A percentile compares a stretch with the other conserved stretches of the same genome.
phyloP scores from a whole-genome alignment of 192 early-diverging fungal genomes.

The Phycomyces nitens region DNA sequence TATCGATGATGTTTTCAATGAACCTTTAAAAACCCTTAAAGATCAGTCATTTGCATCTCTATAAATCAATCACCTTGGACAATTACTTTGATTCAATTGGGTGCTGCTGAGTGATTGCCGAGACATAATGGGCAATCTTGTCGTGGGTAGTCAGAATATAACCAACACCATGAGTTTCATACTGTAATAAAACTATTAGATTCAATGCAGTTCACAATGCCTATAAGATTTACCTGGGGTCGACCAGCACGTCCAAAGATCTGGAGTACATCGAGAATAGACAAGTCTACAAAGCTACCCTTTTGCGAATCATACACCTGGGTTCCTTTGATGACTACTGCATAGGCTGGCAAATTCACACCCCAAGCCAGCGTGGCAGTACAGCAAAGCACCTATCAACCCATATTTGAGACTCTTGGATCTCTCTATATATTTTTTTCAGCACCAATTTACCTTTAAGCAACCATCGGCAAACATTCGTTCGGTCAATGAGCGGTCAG shows the following conservation, averaged over 20 bases:
- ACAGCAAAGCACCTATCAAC: slow-evolving; percentile 81
- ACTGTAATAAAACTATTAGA: slow-evolving; percentile 42
- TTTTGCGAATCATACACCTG: slow-evolving; percentile 93
- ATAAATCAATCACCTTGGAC: too few relatives aligned
- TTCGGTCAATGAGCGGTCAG: slow-evolving; percentile 85
- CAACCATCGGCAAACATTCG: slow-evolving; percentile 85
- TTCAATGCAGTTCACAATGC: too few relatives aligned
- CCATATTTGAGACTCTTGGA: neutral
- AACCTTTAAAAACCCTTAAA: slow-evolving; percentile 62
- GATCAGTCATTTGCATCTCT: too few relatives aligned
- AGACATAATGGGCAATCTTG: slow-evolving; percentile 89
- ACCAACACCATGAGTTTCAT: slow-evolving; percentile 90
- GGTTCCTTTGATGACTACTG: slow-evolving; percentile 98
- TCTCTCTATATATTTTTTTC: neutral
- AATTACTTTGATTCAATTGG: slow-evolving; percentile 90
- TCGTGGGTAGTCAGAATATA: slow-evolving; percentile 94
- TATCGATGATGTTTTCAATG: slow-evolving; percentile 80
- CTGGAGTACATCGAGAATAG: slow-evolving; percentile 97
- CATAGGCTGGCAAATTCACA: slow-evolving; percentile 97
- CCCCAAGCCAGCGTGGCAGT: slow-evolving; percentile 99
- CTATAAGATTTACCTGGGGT: slow-evolving; percentile 67
- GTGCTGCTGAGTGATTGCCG: slow-evolving; percentile 91
- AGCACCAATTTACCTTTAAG: slow-evolving; percentile 60
- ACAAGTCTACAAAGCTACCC: slow-evolving; percentile 91
- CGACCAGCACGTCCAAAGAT: slow-evolving; percentile 99